Evolutionary conservation across 352 stramenopile genomes (phyloP).

Genomic region (Phytophthora brassicae): DNA sequence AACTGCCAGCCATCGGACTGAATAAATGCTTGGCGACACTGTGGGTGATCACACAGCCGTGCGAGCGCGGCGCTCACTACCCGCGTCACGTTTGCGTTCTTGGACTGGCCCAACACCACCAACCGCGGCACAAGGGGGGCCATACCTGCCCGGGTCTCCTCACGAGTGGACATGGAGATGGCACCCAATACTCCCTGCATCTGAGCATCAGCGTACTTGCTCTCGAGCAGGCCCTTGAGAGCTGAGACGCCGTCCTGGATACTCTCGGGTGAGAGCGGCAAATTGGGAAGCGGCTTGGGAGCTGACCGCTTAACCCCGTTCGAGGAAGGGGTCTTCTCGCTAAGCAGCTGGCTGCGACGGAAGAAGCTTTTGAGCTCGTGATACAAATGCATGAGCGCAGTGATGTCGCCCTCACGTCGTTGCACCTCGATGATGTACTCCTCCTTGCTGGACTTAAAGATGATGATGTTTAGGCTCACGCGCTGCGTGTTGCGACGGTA

Average conservation of each 20-base stretch:
- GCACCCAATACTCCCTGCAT: slow-evolving; percentile 80
- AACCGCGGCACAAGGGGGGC: slow-evolving; percentile 68
- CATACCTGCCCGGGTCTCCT: slow-evolving; percentile 63
- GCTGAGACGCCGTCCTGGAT: slow-evolving; percentile 58
- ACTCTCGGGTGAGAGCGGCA: slow-evolving; percentile 44
- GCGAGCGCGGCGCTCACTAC: slow-evolving; percentile 76
- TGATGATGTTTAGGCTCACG: slow-evolving; percentile 75
- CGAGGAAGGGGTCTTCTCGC: slow-evolving; percentile 48
- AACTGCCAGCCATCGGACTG: slow-evolving; percentile 83
- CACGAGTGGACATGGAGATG: slow-evolving; percentile 75
- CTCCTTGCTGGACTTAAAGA: slow-evolving; percentile 72
- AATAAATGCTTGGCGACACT: slow-evolving; percentile 83
- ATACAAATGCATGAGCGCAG: slow-evolving; percentile 78
- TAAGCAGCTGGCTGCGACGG: slow-evolving; percentile 70
- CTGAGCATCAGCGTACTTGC: slow-evolving; percentile 76
- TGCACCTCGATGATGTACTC: slow-evolving; percentile 80
- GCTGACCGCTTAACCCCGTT: slow-evolving; percentile 69
- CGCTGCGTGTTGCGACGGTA: slow-evolving; percentile 65
- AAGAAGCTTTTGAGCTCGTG: slow-evolving; percentile 76
- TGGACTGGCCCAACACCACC: slow-evolving; percentile 63
- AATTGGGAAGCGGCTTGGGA: slow-evolving; percentile 61
- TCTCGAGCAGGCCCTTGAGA: slow-evolving; percentile 72
- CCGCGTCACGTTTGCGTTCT: slow-evolving; percentile 55
- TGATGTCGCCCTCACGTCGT: slow-evolving; percentile 79
- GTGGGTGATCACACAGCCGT: slow-evolving; percentile 80